Base-by-base conservation (phyloP, 257 asterid species). In the Echium plantagineum region DNA sequence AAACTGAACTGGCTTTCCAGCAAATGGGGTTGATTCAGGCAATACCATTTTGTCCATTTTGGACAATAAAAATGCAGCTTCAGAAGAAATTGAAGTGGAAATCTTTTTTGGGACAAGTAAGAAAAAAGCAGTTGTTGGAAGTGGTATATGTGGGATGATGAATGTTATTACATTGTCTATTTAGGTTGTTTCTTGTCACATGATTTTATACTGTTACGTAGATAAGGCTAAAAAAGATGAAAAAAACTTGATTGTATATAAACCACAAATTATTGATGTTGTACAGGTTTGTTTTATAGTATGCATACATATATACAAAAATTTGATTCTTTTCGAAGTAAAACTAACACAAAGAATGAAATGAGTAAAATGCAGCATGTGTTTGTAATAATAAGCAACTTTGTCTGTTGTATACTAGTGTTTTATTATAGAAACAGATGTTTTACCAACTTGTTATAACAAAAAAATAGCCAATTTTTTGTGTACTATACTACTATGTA, bases 21-120 rank as follows among this genome's bases (percentile, higher is more conserved):
- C 18, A 9, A 64, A 65, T 62, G 66, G 61, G 47, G 17, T 47
- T 57, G 81, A 63, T 55, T 80, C 86, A 20, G 78, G 69, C 28
- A 58, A 22, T 8, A 64, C 56, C 2, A 51, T 66, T 32, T 71
- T 73, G 69, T 75, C 77, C 85, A 81, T 83, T 65, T 69, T 75
- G 61, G 52, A 13, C 3, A 12, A 22, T 15, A 4, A 10, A 17
- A 24, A 18, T 2, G 35, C 22, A 21, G 22, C 8, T n/a, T 53
- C 57, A 53, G 57, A 9, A 18, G 57, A n/a, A n/a, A n/a, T n/a
- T n/a, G n/a, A n/a, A 53, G 57, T 53, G 28, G 57, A 53, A 21
- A 5, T 8, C 0, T 19, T 53, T 19, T 55, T 24, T 21, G 22
- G 59, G 32, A 55, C 16, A 7, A 55, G 16, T 21, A 55, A 55